phyloP scores from a whole-genome alignment of 441 rosid species.

The Pelargonium cotyledonis region DNA sequence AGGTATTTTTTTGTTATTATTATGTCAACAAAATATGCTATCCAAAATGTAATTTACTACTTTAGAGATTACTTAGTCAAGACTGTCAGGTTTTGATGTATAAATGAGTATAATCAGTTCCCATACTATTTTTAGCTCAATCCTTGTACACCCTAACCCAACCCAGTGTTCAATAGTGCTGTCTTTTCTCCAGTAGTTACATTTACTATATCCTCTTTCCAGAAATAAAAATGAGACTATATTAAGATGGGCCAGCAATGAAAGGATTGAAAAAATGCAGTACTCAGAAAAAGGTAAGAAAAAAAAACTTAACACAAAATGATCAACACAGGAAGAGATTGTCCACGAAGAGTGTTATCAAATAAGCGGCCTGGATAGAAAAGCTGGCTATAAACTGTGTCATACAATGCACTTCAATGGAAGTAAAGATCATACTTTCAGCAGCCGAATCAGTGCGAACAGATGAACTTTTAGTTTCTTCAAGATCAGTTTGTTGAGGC shows the following conservation, averaged over 20 bases:
- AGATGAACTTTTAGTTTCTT: conserved; percentile 29
- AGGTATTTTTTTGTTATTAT: not conserved
- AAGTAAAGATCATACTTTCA: conserved; percentile 39
- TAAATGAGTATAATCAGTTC: not conserved
- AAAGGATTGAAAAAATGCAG: not conserved
- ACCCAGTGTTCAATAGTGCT: no score
- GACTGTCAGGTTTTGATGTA: not conserved
- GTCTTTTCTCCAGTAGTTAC: no score
- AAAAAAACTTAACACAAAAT: conserved; percentile 3
- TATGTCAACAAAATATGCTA: not conserved
- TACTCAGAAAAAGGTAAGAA: not conserved
- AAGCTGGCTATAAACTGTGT: conserved; percentile 10
- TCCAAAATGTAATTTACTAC: not conserved
- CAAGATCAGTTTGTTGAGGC: conserved; percentile 20
- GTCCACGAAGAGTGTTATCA: conserved; percentile 3
- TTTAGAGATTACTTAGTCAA: not conserved
- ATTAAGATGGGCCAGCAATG: not conserved
- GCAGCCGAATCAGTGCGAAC: conserved; percentile 27
- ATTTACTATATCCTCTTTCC: no score
- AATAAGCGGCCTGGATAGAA: not conserved
- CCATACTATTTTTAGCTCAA: not conserved
- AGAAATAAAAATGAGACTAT: not conserved
- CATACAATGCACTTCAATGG: conserved; percentile 10
- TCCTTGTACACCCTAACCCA: not conserved
- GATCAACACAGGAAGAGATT: not conserved